Conservation (phyloP, 179 eudicot species). For the Beta corolliflora region DNA sequence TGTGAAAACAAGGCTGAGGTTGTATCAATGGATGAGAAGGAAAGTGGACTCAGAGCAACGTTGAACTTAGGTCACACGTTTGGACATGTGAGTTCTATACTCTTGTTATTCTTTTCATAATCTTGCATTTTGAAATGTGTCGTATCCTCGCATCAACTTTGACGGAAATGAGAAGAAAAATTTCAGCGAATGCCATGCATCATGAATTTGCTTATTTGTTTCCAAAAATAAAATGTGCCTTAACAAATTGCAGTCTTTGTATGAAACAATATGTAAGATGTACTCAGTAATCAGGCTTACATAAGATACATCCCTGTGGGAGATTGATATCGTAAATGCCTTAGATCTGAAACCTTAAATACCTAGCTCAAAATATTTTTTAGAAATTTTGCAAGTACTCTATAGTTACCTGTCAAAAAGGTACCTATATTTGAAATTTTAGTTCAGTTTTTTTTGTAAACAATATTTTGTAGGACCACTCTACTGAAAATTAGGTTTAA, state of each 20-base stretch:
- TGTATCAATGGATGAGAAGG: conserved; percentile 94
- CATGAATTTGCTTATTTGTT: not conserved
- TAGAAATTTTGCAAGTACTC: not conserved
- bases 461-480: not conserved
- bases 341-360: not conserved
- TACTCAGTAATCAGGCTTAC: not conserved
- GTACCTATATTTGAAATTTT: too few species aligned
- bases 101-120: not conserved
- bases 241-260: not conserved
- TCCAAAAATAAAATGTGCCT: not conserved
- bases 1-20: conserved; percentile 99
- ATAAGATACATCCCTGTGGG: not conserved
- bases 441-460: not conserved
- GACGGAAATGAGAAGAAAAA: not conserved
- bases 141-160: not conserved
- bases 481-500: not conserved
- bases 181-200: not conserved
- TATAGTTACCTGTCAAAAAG: not conserved
- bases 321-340: not conserved
- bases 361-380: not conserved
- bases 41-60: conserved; percentile 91
- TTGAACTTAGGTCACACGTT: conserved; percentile 98
- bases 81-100: conserved; percentile 77
- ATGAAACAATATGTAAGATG: not conserved
- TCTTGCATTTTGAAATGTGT: conserved; percentile 7